Base-by-base conservation (phyloP, 352 stramenopile species). In the Phytopythium ostracodes region DNA sequence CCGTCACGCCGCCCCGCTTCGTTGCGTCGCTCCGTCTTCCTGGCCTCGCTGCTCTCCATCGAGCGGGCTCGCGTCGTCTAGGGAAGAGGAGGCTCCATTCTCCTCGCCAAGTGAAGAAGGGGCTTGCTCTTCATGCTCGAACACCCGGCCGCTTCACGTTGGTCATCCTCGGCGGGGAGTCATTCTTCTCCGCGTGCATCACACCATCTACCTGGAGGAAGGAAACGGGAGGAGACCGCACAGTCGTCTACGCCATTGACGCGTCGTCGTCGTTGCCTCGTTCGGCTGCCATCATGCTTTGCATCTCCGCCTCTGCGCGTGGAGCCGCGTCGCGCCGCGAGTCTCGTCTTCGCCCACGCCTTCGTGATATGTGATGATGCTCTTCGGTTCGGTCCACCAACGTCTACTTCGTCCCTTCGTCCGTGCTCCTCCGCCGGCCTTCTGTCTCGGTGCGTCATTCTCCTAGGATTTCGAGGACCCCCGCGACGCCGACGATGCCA, bases 391-490 rank as follows among this genome's bases (percentile, higher is more conserved):
- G 47, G 47, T 63, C 58, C 35, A 81, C 73, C 68, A 66, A 77
- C 78, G 68, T 78, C 68, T 73, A 67, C 56, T 74, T 68, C 68
- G 56, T 70, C 73, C 25, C 67, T 74, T 70, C 73, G 68, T 76
- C 70, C 63, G 57, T 76, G 59, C 79, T 73, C 71, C 79, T 71
- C 59, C 77, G 74, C 73, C 68, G 73, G n/a, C n/a, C 43, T 22
- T 17, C 20, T 46, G 40, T 47, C 42, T 44, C 36, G 55, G 17
- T 51, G 38, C 55, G 38, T 51, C 55, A 20, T 70, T 78, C 77
- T 68, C 77, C 72, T 87, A 95, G 86, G 86, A 95, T 72, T 95
- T 93, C 55, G 86, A 95, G 81, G 86, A 95, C 79, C 86, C 86
- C 60, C 84, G 86, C 66, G 86, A 95, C 63, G 86, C 86, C 58